Evolutionary conservation across 2,329 filamentous ascomycete species (phyloP).

Genomic region (Lachnellula subtilissima): DNA sequence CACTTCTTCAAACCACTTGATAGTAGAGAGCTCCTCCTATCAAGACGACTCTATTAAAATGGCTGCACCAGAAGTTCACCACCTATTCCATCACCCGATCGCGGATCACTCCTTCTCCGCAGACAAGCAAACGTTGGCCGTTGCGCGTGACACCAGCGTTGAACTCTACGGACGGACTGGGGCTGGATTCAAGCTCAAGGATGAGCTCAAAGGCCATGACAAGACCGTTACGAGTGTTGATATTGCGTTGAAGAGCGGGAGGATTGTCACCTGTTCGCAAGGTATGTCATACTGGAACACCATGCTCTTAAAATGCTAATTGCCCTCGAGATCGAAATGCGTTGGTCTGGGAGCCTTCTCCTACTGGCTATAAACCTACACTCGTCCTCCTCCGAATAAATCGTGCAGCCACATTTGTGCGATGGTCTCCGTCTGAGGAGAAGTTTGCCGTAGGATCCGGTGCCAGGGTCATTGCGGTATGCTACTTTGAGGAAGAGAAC

Average conservation of each 20-base stretch:
- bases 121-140: constrained; percentile 81
- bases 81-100: constrained; percentile 94
- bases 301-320: constrained; percentile 2
- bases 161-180: constrained; percentile 78
- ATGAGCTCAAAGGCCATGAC: constrained; percentile 93
- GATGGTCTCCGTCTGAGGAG: constrained; percentile 93
- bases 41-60: constrained; percentile 50
- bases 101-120: constrained; percentile 97
- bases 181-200: constrained; percentile 73
- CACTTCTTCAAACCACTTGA: constrained; percentile 39
- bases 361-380: constrained; percentile 90
- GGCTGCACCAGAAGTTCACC: constrained; percentile 85
- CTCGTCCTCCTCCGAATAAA: constrained; percentile 96
- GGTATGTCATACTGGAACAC: constrained; percentile 46
- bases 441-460: constrained; percentile 98
- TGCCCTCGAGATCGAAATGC: constrained; percentile 76
- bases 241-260: constrained; percentile 83
- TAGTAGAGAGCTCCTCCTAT: constrained; percentile 99
- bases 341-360: constrained; percentile 95
- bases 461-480: constrained; percentile 90
- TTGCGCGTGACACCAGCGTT: constrained; percentile 83
- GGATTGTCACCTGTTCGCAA: constrained; percentile 97
- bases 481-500: constrained; percentile 99
- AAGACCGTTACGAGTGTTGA: constrained; percentile 96
- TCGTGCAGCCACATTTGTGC: constrained; percentile 90